Percentiles rank a stretch among this genome's conserved stretches.
These are phyloP conservation scores for Cytospora piceicola DNA, from an alignment of 2,329 filamentous ascomycete genomes.

Conservation along the genomic window DNA sequence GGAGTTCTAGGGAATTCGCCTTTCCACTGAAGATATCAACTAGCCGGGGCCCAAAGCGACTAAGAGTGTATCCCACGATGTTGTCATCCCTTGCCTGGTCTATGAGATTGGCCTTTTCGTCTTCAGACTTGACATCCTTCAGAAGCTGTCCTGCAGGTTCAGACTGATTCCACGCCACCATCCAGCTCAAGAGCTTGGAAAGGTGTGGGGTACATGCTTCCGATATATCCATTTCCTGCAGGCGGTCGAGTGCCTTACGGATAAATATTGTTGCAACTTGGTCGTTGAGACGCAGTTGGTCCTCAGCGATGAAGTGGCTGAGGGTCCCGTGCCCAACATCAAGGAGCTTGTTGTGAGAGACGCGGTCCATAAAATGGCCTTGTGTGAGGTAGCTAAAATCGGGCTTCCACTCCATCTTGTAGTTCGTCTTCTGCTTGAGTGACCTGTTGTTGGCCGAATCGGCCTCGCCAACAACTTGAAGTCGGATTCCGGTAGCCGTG, in stretches of 20 bases:
- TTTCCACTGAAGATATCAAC: constrained; percentile 25
- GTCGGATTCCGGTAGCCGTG: constrained; percentile 11
- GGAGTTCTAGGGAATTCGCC: constrained; percentile 28
- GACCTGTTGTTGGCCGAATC: neutral
- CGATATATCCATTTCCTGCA: constrained; percentile 1
- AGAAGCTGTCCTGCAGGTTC: neutral
- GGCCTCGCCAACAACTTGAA: constrained; percentile 13
- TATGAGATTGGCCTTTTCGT: constrained; percentile 20
- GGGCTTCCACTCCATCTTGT: constrained; percentile 27
- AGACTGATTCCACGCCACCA: constrained; percentile 13
- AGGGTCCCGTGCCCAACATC: neutral
- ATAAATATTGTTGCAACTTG: constrained; percentile 23
- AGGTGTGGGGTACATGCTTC: constrained; percentile 20
- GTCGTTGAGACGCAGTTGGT: constrained; percentile 22
- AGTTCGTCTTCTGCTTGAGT: constrained; percentile 20
- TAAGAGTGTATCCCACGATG: constrained; percentile 24
- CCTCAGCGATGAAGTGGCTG: neutral
- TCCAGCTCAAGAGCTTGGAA: constrained; percentile 26
- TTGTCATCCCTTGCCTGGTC: constrained; percentile 21
- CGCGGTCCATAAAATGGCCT: constrained; percentile 12
- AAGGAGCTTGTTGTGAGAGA: constrained; percentile 4
- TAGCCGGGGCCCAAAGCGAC: constrained; percentile 17
- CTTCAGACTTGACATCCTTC: neutral
- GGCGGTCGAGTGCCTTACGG: constrained; percentile 12
- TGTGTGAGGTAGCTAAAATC: constrained; percentile 21